Base-by-base conservation (phyloP, 2,329 filamentous ascomycete genomes). In the Venturia oleaginea region DNA sequence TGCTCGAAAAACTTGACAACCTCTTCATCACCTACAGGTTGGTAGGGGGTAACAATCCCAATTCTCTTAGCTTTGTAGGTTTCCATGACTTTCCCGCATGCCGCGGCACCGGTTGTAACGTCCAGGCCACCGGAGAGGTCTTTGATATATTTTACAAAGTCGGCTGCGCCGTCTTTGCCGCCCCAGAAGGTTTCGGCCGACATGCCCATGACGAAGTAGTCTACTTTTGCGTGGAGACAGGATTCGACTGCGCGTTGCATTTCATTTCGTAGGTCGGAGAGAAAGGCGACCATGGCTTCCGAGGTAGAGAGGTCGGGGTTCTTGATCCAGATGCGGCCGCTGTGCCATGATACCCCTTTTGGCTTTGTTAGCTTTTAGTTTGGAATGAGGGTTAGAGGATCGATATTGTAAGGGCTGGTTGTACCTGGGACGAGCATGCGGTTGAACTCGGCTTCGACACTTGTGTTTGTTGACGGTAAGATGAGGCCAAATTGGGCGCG, bases 141-240 rank as follows among this genome's bases (percentile, higher is more conserved):
- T 24, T 65, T 66, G 72, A 74, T 74, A 59, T 72, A 71, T 11
- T 67, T 67, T 24, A 71, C 70, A 61, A 73, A 73, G 60, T 72
- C 68, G 10, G 67, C 66, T 10, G 72, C 72, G 13, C 72, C 71
- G n/a, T 67, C 67, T 55, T 68, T 68, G 11, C 72, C 71, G 19
- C 71, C 72, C 72, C 72, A 73, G 67, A 74, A 73, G 3, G 71
- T 73, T 67, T 73, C 72, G 1, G 71, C 71, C 4, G 67, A 70
- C 71, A 74, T 74, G 24, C 72, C 71, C 72, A 74, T 73, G 34
- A 73, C 72, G 64, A 73, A 67, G 67, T 69, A 73, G 37, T 72
- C 72, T 10, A 70, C 68, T 59, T 70, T 66, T 27, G 69, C 70
- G 24, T 70, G 69, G 66, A 69, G 68, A 17, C 72, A 71, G 38